These are phyloP conservation scores for Rehmannia glutinosa DNA, from an alignment of 257 asterid species.

Conservation along the genomic window DNA sequence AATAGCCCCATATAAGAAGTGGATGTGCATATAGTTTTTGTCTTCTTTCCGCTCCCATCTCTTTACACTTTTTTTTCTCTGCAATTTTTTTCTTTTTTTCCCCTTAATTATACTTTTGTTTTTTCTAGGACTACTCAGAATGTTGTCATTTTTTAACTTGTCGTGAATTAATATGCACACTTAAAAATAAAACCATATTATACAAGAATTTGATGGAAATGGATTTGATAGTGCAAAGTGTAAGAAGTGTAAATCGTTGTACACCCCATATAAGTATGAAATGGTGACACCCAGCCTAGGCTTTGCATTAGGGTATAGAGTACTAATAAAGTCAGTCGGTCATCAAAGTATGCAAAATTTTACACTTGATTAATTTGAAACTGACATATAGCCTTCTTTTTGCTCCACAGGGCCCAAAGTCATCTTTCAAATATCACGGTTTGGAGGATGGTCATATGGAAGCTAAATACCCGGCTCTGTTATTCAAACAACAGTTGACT, in stretches of 20 bases:
- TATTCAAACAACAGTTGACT: slow-evolving; percentile 90
- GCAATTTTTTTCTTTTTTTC: background rate
- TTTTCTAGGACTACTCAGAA: background rate
- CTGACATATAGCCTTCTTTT: slow-evolving; percentile 13
- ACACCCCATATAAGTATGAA: background rate
- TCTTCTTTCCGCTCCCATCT: too few species aligned
- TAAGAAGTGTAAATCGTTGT: background rate
- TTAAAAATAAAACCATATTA: background rate
- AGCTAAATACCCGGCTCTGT: slow-evolving; percentile 88
- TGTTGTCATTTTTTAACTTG: background rate
- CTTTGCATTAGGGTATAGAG: background rate
- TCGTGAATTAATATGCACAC: background rate
- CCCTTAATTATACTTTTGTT: background rate
- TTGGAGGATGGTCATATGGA: slow-evolving; percentile 87
- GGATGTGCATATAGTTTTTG: too few species aligned
- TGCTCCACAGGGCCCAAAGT: slow-evolving; percentile 54
- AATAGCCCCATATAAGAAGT: too few species aligned
- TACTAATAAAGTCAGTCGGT: background rate
- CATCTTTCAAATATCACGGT: slow-evolving; percentile 64
- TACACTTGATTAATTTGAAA: slow-evolving; percentile 9
- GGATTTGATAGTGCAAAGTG: background rate
- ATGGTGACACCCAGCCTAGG: slow-evolving; percentile 7
- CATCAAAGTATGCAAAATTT: background rate
- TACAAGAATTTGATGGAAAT: background rate
- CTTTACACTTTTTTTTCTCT: background rate